Evolutionary conservation across 2,329 filamentous ascomycete genomes (phyloP), one percentile per base, ranked within the genome.

Genomic region (Kalaharituber pfeilii): DNA sequence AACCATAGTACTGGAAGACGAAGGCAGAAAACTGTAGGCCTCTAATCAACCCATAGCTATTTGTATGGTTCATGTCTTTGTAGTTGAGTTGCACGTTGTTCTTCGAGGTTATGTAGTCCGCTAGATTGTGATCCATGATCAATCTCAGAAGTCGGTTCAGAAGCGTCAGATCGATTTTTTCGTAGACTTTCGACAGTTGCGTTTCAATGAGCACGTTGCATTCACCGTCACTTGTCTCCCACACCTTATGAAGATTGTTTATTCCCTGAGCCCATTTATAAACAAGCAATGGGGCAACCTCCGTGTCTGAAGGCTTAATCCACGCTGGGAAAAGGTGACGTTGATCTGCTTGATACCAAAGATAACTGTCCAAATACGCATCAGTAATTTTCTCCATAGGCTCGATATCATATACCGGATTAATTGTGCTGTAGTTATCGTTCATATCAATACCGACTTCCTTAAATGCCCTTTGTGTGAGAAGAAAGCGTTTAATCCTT

Each of bases 231-330:
- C 86, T 79, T 20, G 85, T 84, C 65, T 93, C 85, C 91, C 91
- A 98, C 26, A 98, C 88, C 61, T 86, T 85, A 64, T 87, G 84
- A 49, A 98, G 73, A 66, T 98, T 98, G 74, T 98, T 98, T 74
- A 98, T 96, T 51, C 91, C 91, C 67, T 98, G 93, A 1, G 91
- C 88, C 93, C 93, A 98, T 69, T 98, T 98, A 75, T 98, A 98
- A 0, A 86, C 85, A 56, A 98, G 72, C 15, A 98, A 73, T 25
- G 91, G 91, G 2, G 93, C 91, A 0, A 98, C 91, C 68, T 98
- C 93, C 0, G 89, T 94, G 67, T 98, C 91, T 0, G 91, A 96
- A 6, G 91, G 91, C 73, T 98, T 98, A 71, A 98, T 95, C 91
- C 91, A 98, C 18, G 86, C 84, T 2, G 91, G 91, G 75, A 98